A percentile compares a stretch with the other conserved stretches of the same genome.
phyloP scores from a whole-genome alignment of 176 grass and related monocot species.

The Bromus sterilis region DNA sequence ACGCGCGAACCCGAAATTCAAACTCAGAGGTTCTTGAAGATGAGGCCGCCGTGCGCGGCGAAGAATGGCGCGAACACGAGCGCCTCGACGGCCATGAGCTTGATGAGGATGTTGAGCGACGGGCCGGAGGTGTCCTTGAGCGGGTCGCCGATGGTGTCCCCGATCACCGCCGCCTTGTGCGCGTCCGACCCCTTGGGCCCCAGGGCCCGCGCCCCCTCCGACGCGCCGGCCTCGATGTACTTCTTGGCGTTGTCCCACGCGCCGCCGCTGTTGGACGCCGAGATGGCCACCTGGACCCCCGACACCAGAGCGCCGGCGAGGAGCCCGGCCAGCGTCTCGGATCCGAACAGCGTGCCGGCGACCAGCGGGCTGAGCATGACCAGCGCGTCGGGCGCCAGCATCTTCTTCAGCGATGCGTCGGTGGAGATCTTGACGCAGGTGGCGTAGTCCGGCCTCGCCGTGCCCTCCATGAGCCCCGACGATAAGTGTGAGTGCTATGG shows the following conservation, averaged over 20 bases:
- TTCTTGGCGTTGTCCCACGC: constrained; percentile 99
- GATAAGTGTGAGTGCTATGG: no score
- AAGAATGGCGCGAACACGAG: constrained; percentile 95
- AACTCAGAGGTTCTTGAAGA: constrained; percentile 36
- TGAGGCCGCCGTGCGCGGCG: constrained; percentile 56
- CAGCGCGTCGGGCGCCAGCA: constrained; percentile 71
- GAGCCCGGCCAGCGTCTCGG: constrained; percentile 63
- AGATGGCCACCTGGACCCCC: constrained; percentile 90
- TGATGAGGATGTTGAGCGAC: constrained; percentile 84
- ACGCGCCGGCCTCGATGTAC: constrained; percentile 89
- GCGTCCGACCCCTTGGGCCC: constrained; percentile 80
- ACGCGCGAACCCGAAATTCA: background rate
- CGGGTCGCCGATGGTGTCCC: constrained; percentile 78
- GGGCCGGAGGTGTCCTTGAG: constrained; percentile 95
- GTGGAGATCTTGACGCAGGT: constrained; percentile 89
- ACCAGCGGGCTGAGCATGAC: constrained; percentile 66
- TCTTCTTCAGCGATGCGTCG: constrained; percentile 66
- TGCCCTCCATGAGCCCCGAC: constrained; percentile 68
- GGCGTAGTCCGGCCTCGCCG: constrained; percentile 56
- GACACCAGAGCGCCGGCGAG: constrained; percentile 78
- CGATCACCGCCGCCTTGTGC: constrained; percentile 86
- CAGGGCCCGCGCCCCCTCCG: constrained; percentile 63
- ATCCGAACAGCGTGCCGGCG: constrained; percentile 62
- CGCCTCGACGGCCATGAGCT: constrained; percentile 90
- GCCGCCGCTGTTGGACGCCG: constrained; percentile 84